Conservation (phyloP, 2,329 filamentous ascomycete genomes). For the Fusarium xylarioides region DNA sequence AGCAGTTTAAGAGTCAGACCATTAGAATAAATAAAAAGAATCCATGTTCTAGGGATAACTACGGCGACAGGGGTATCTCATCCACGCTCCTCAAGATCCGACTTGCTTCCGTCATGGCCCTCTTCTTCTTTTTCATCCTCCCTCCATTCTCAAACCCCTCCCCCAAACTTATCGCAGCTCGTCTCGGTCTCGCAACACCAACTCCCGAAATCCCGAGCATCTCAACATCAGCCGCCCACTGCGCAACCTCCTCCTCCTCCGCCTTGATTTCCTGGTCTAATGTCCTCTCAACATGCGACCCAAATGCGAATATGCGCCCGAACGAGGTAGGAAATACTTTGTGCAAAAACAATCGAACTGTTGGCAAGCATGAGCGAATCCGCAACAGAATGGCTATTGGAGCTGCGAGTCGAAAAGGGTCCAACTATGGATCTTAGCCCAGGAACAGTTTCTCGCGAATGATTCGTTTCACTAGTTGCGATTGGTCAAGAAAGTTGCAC, state of each 20-base stretch:
- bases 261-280: conserved; percentile 14
- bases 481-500: not conserved
- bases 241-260: conserved; percentile 6
- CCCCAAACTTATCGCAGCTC: not conserved
- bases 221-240: conserved; percentile 4
- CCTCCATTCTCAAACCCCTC: not conserved
- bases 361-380: not conserved
- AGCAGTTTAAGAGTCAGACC: not conserved
- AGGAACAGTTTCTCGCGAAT: not conserved
- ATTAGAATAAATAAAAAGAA: not conserved
- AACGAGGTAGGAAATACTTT: conserved; percentile 3
- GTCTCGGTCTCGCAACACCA: not conserved
- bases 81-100: conserved; percentile 17
- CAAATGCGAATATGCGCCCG: conserved; percentile 11
- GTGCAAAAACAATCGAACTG: conserved; percentile 2
- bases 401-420: not conserved
- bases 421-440: not conserved
- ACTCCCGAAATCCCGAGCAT: too few species aligned
- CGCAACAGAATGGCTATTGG: not conserved
- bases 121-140: not conserved
- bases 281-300: not conserved
- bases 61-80: not conserved
- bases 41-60: not conserved
- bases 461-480: not conserved
- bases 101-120: conserved; percentile 3